phyloP scores from a whole-genome alignment of 2,329 filamentous ascomycete species.

The Trichoderma atrobrunneum region DNA sequence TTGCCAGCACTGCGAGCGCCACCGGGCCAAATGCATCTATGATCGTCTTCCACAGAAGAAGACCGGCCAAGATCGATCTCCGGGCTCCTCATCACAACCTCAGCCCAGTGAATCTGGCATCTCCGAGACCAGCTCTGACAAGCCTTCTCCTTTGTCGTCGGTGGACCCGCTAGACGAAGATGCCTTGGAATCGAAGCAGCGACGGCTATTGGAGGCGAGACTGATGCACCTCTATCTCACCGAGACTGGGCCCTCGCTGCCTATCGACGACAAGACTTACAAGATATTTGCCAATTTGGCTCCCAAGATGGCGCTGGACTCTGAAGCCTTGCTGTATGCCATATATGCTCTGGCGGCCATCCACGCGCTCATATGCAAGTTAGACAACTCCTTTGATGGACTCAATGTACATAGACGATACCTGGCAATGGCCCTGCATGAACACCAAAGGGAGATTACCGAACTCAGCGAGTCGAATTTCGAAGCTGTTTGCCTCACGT shows the following conservation, averaged over 20 bases:
- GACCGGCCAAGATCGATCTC: neutral
- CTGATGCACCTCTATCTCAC: conserved; percentile 25
- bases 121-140: neutral
- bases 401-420: conserved; percentile 22
- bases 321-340: conserved; percentile 23
- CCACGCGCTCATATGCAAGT: conserved; percentile 18
- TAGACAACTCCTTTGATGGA: conserved; percentile 13
- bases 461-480: conserved; percentile 15
- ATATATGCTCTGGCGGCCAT: conserved; percentile 23
- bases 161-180: conserved; percentile 15
- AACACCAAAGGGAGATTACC: conserved; percentile 21
- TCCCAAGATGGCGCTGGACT: conserved; percentile 20
- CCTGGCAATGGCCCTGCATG: conserved; percentile 22
- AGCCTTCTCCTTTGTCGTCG: neutral
- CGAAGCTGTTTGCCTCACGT: conserved; percentile 21
- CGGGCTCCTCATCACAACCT: neutral
- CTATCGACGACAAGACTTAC: conserved; percentile 22
- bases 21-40: conserved; percentile 22
- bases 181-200: conserved; percentile 20
- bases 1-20: conserved; percentile 22
- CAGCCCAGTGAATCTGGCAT: neutral
- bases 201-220: conserved; percentile 21
- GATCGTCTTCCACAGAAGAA: conserved; percentile 19
- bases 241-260: conserved; percentile 17
- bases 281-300: conserved; percentile 17